Conservation (phyloP, 768 basidiomycete genomes). For the Collybiopsis confluens region DNA sequence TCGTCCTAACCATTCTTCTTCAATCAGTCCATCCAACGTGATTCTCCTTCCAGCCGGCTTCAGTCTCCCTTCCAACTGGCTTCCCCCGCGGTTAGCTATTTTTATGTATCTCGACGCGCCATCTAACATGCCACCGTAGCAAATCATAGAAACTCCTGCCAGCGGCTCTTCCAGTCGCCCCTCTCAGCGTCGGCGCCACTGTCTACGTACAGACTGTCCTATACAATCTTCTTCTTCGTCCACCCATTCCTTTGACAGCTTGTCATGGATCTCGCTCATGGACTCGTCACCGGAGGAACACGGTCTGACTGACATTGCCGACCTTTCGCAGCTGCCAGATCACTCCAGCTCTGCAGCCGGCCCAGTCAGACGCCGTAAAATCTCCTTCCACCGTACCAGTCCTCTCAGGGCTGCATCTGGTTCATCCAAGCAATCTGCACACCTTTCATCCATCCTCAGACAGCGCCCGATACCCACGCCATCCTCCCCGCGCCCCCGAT, state of each 20-base stretch:
- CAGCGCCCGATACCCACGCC: neutral
- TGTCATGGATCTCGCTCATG: constrained; percentile 65
- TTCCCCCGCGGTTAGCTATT: constrained; percentile 9
- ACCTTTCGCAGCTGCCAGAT: constrained; percentile 56
- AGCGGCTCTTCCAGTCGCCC: constrained; percentile 35
- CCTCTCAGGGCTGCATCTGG: constrained; percentile 5
- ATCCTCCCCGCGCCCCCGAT: constrained; percentile 4
- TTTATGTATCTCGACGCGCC: neutral
- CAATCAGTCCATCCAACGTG: constrained; percentile 5
- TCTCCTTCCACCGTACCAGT: constrained; percentile 19
- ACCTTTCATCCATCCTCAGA: neutral
- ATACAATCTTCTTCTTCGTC: constrained; percentile 21
- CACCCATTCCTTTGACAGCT: constrained; percentile 48
- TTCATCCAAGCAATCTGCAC: neutral
- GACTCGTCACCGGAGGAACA: constrained; percentile 39
- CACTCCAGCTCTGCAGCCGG: constrained; percentile 30
- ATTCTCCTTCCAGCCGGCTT: constrained; percentile 13
- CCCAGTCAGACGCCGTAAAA: constrained; percentile 58
- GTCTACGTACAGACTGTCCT: constrained; percentile 35
- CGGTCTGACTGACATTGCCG: constrained; percentile 54
- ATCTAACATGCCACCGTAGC: neutral
- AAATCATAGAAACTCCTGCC: constrained; percentile 17
- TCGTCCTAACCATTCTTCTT: neutral
- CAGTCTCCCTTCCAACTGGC: constrained; percentile 21
- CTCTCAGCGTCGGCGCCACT: constrained; percentile 37